A percentile compares a stretch with the other conserved stretches of the same genome.
These are phyloP conservation scores for Penicillium sp. DNA, from an alignment of 2,329 filamentous ascomycete genomes.

Conservation along the genomic window DNA sequence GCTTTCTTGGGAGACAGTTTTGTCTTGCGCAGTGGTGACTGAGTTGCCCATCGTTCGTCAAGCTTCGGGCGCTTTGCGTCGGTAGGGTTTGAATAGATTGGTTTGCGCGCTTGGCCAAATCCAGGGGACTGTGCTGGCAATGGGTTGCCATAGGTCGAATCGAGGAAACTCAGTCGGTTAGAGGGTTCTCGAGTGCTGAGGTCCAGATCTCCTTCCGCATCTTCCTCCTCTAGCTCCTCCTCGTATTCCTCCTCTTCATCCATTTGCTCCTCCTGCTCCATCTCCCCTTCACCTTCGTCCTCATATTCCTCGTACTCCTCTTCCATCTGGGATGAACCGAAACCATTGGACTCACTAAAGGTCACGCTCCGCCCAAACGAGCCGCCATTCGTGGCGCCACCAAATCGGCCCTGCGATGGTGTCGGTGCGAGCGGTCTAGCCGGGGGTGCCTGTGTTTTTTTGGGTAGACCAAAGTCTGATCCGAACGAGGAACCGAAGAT, in stretches of 20 bases:
- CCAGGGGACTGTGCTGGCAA: constrained; percentile 21
- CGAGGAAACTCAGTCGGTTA: constrained; percentile 36
- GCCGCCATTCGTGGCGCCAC: constrained; percentile 32
- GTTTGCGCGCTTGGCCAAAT: constrained; percentile 34
- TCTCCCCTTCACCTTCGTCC: constrained; percentile 43
- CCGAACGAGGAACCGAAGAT: constrained; percentile 44
- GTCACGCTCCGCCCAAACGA: constrained; percentile 33
- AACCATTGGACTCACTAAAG: constrained; percentile 32
- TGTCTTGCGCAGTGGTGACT: constrained; percentile 39
- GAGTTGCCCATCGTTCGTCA: constrained; percentile 44
- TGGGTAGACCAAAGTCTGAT: constrained; percentile 38
- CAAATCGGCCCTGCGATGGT: constrained; percentile 34
- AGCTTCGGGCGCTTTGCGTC: constrained; percentile 49
- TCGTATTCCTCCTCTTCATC: constrained; percentile 42
- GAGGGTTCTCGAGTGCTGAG: constrained; percentile 24
- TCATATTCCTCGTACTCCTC: constrained; percentile 39
- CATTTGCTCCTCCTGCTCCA: constrained; percentile 46
- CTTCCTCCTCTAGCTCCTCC: constrained; percentile 40
- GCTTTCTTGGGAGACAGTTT: constrained; percentile 52
- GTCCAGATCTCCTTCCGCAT: constrained; percentile 40
- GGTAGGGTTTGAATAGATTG: constrained; percentile 48
- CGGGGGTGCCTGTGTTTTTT: constrained; percentile 32
- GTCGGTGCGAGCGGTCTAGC: constrained; percentile 26
- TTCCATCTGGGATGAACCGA: constrained; percentile 34
- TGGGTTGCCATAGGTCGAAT: constrained; percentile 37